Conservation (phyloP, 805 yeast genomes). For the Ascoidea asiatica region DNA sequence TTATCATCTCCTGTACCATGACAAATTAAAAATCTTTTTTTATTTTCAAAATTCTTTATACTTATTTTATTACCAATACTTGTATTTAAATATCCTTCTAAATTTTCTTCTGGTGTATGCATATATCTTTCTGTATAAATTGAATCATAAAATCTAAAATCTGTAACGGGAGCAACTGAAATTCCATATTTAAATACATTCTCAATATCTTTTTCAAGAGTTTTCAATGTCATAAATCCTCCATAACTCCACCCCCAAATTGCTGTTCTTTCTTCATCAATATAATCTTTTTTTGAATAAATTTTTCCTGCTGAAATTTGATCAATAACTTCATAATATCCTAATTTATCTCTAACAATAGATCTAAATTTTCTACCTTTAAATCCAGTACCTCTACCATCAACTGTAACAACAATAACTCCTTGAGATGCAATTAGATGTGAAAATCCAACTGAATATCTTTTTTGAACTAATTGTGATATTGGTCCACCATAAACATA, state of each 20-base stretch:
- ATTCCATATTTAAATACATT: constrained; percentile 58
- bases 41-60: constrained; percentile 24
- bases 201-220: constrained; percentile 54
- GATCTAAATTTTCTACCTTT: constrained; percentile 71
- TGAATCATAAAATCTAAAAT: constrained; percentile 66
- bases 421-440: constrained; percentile 65
- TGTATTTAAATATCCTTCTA: constrained; percentile 31
- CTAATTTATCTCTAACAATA: constrained; percentile 69
- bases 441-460: constrained; percentile 52
- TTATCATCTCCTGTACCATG: constrained; percentile 83
- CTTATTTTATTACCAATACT: constrained; percentile 27
- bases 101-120: constrained; percentile 39
- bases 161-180: constrained; percentile 79
- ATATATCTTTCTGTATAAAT: constrained; percentile 71
- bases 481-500: constrained; percentile 95
- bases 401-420: constrained; percentile 87
- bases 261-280: constrained; percentile 43
- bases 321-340: constrained; percentile 72
- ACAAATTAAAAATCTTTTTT: constrained; percentile 49
- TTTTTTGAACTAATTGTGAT: constrained; percentile 64
- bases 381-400: constrained; percentile 94
- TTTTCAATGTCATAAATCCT: constrained; percentile 64
- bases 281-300: constrained; percentile 37
- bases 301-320: constrained; percentile 74
- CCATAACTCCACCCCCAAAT: constrained; percentile 90